Conservation (phyloP, 2,329 filamentous ascomycete species). For the Neofusicoccum parvum region DNA sequence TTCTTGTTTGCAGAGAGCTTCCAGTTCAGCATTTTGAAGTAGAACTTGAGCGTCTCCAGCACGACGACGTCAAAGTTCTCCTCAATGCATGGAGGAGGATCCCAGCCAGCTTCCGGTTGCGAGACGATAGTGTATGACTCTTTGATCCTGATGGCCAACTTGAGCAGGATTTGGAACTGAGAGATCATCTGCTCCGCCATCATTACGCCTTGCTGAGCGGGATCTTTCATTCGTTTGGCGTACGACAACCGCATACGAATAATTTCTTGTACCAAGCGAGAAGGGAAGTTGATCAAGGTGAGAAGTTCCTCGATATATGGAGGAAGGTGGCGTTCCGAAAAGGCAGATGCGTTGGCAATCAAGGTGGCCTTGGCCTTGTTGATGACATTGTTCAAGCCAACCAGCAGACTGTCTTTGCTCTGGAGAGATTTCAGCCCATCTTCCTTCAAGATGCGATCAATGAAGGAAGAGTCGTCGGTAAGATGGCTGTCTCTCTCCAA, state of each 20-base stretch:
- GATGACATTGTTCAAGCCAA: constrained; percentile 82
- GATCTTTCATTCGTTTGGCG: constrained; percentile 93
- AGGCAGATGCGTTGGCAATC: constrained; percentile 81
- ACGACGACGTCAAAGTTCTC: constrained; percentile 94
- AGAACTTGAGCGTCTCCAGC: constrained; percentile 91
- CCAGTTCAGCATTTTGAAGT: constrained; percentile 99
- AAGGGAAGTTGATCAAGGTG: constrained; percentile 95
- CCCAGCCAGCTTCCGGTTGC: constrained; percentile 88
- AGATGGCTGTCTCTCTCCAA: constrained; percentile 72
- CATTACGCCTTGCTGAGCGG: constrained; percentile 85
- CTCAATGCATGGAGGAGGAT: constrained; percentile 92
- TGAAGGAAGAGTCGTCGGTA: constrained; percentile 87
- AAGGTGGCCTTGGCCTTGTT: constrained; percentile 90
- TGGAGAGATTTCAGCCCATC: constrained; percentile 92
- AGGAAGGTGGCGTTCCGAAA: constrained; percentile 85
- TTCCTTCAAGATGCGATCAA: constrained; percentile 93
- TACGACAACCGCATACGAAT: constrained; percentile 90
- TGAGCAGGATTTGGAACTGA: constrained; percentile 91
- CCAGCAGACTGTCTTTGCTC: constrained; percentile 80
- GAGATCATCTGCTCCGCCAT: constrained; percentile 98
- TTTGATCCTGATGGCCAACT: constrained; percentile 90
- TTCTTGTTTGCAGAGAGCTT: constrained; percentile 97
- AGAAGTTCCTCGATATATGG: constrained; percentile 96
- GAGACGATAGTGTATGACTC: constrained; percentile 82
- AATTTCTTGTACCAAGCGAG: constrained; percentile 92